Evolutionary conservation across 331 rosid genomes (phyloP), one percentile per base, ranked within the genome.

Genomic region (Saraca asoca): DNA sequence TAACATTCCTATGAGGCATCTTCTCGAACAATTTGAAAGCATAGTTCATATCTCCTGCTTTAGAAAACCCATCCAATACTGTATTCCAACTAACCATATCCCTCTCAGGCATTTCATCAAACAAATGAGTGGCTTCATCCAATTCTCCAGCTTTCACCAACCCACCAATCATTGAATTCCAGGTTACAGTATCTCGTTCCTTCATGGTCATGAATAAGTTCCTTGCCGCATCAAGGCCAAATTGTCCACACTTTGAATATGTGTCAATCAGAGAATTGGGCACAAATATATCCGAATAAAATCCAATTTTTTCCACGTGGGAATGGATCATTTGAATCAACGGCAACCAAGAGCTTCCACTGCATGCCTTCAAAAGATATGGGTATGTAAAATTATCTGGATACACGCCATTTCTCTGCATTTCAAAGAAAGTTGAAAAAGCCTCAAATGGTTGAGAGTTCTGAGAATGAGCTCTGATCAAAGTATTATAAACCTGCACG

Each of bases 21-120:
- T 64, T 71, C 73, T 77, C 81, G 68, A 90, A 90, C 51, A 90
- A 17, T 2, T 78, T 29, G 72, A 76, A 85, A 0, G 92, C 95
- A 35, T 81, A 70, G 6, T 76, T 75, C 92, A 87, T 81, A 37
- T 75, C 70, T 7, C 92, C 95, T 2, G 66, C 85, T 75, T 85
- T 90, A 0, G 42, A 80, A 59, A 74, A 81, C 49, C 78, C 92
- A 73, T 85, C 95, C 63, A 90, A 69, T 69, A 90, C 83, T 0
- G 88, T 83, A 64, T 90, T 90, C 95, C 95, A 90, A 73, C 96
- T 85, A 63, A 90, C 88, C 68, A 42, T 15, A 77, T 90, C 96
- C 64, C 82, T 83, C 5, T 11, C 64, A 2, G 92, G 88, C 90
- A 90, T 90, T 83, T 85, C 87, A 49, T 80, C 90, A 44, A 90